Conservation (phyloP, 352 stramenopile species). For the Globisporangium middletonii region DNA sequence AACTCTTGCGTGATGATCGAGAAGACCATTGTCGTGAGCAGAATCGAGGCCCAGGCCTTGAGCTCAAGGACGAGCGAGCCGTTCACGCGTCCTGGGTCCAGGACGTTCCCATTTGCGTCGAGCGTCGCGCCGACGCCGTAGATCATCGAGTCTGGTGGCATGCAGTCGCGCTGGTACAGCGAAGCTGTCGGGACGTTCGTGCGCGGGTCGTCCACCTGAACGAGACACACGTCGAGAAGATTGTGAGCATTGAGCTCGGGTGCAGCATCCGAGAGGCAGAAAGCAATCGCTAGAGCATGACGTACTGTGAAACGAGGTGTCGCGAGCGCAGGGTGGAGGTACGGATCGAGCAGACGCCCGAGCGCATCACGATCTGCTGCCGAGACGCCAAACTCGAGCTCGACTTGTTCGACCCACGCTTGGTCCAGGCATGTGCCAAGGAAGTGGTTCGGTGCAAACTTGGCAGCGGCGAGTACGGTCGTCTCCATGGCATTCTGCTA, state of each 20-base stretch:
- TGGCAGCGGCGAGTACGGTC: slow-evolving; percentile 3
- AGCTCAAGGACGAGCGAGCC: slow-evolving; percentile 43
- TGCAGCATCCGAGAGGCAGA: neutral
- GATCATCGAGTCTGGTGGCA: slow-evolving; percentile 16
- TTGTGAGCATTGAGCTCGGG: neutral
- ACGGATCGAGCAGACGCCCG: slow-evolving; percentile 20
- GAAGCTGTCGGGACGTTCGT: slow-evolving; percentile 15
- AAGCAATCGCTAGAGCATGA: neutral
- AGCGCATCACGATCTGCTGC: slow-evolving; percentile 13
- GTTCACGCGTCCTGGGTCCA: slow-evolving; percentile 25
- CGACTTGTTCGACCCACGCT: slow-evolving; percentile 22
- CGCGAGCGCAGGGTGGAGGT: slow-evolving; percentile 27
- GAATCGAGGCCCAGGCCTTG: slow-evolving; percentile 30
- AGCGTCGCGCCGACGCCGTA: slow-evolving; percentile 32
- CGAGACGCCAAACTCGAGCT: slow-evolving; percentile 23
- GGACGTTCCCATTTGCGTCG: slow-evolving; percentile 15
- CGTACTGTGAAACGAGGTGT: slow-evolving; percentile 25
- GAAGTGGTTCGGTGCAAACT: slow-evolving; percentile 29
- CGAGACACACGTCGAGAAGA: neutral
- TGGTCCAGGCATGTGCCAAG: slow-evolving; percentile 36
- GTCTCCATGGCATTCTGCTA: neutral
- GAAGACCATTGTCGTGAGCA: slow-evolving; percentile 30
- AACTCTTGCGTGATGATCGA: slow-evolving; percentile 45
- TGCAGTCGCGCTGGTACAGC: slow-evolving; percentile 28
- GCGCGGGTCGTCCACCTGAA: slow-evolving; percentile 19